phyloP scores from a whole-genome alignment of 1,284 basidiomycete species.

The Ganoderma lucidum region DNA sequence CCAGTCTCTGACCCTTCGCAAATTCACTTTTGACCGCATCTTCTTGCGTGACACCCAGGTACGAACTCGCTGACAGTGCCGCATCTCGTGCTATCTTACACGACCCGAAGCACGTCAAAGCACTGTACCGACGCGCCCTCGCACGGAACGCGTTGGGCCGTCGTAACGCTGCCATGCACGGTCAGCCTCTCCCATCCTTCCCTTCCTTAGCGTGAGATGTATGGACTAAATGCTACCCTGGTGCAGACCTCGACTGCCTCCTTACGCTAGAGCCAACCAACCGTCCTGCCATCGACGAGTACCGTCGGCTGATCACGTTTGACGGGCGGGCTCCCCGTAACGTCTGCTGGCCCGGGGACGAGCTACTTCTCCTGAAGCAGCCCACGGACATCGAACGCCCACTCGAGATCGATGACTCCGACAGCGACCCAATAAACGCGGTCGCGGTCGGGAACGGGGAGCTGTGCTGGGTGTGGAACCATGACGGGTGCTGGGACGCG shows the following conservation, averaged over 20 bases:
- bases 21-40: neutral
- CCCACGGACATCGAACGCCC: neutral
- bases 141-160: conserved; percentile 49
- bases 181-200: neutral
- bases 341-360: neutral
- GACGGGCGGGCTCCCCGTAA: neutral
- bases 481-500: conserved; percentile 54
- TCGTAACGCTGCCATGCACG: conserved; percentile 47
- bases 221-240: neutral
- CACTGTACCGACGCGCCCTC: conserved; percentile 52
- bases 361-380: neutral
- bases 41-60: neutral
- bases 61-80: conserved; percentile 48
- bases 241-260: neutral
- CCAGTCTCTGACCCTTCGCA: too few relatives aligned
- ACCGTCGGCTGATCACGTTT: neutral
- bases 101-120: conserved; percentile 51
- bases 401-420: neutral
- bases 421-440: neutral
- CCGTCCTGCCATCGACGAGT: neutral
- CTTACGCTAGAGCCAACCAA: neutral
- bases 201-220: conserved; percentile 34
- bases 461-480: conserved; percentile 44
- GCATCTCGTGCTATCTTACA: conserved; percentile 50
- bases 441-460: neutral